Base-by-base conservation (phyloP, 164 flowering plant species). In the Aristolochia contorta region DNA sequence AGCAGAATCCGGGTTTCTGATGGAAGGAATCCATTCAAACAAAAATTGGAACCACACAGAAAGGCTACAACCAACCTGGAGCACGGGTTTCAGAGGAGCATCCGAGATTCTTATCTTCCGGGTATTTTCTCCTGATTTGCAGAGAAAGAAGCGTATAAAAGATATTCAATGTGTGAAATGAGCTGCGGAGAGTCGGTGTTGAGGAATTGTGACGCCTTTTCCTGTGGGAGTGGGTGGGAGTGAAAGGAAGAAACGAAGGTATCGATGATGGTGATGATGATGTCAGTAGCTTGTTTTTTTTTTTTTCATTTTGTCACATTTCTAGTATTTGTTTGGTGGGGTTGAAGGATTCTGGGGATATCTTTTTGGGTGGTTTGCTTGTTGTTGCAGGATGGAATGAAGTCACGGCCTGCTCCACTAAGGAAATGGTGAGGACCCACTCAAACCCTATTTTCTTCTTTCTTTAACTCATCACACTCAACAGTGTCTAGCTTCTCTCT, bases 301-400 rank as follows among this genome's bases (percentile, higher is more conserved):
- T 63, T 50, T 21, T 47, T 49, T 23, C n/a, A 46, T 41, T 37
- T 62, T 67, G 60, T 43, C 47, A 64, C 58, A 58, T 48, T 43
- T 27, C 58, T 19, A 54, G 24, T 47, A 51, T 53, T 45, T 19
- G 37, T 63, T 59, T 51, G 16, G 54, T 53, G 60, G 25, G 67
- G 74, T 69, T 27, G 75, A 74, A 78, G 75, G 74, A 76, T 59
- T 65, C 24, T 46, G n/a, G 68, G 49, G 69, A 65, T 48, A 24
- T 72, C 56, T 71, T 55, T 71, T 41, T 45, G 57, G 48, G 80
- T 60, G 71, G 78, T 81, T 82, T 83, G 91, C 91, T 85, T 85
- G 71, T 62, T 74, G 75, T 59, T 77, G 79, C 86, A 81, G 80
- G 75, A 73, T 85, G 79, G 80, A 71, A 32, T 47, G 58, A 57